Percentiles rank a stretch among this genome's conserved stretches.
Evolutionary conservation across 78 protist species (phyloP).

Genomic region (Planoprotostelium fungivorum): DNA sequence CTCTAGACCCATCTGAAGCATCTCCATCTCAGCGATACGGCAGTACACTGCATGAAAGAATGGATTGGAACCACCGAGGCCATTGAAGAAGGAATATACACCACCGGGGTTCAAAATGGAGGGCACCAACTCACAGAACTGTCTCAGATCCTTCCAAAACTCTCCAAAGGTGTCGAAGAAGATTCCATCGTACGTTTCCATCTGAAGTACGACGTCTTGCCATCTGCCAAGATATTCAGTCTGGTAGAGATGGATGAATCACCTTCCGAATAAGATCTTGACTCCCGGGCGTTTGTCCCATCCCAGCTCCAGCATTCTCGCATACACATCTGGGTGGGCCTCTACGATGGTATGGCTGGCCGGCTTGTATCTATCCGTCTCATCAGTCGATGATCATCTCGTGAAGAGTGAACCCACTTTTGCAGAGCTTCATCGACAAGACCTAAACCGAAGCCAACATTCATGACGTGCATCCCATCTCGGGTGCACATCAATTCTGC

Average conservation of each 20-base stretch:
- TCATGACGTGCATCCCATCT: slow-evolving; percentile 8
- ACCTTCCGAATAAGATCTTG: neutral
- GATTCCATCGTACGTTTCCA: slow-evolving; percentile 12
- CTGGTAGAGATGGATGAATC: neutral
- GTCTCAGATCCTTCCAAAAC: neutral
- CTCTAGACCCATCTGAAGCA: neutral
- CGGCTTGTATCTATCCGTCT: neutral
- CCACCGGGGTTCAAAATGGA: slow-evolving; percentile 8
- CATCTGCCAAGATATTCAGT: neutral
- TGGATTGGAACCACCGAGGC: neutral
- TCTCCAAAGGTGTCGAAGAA: slow-evolving; percentile 28
- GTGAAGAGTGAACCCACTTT: neutral
- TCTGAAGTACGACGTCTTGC: slow-evolving; percentile 23
- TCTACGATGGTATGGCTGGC: slow-evolving; percentile 24
- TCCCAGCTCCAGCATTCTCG: slow-evolving; percentile 6
- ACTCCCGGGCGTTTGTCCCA: slow-evolving; percentile 13
- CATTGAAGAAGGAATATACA: slow-evolving; percentile 21
- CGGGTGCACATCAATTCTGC: slow-evolving; percentile 12
- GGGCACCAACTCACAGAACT: slow-evolving; percentile 24
- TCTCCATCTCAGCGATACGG: neutral
- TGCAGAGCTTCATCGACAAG: slow-evolving; percentile 17
- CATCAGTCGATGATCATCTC: neutral
- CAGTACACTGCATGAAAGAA: neutral
- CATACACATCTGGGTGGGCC: slow-evolving; percentile 20
- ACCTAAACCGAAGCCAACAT: slow-evolving; percentile 37